A percentile compares a stretch with the other conserved stretches of the same genome.
Conservation (phyloP, 441 rosid genomes). For the Syzygium syzygioides region DNA sequence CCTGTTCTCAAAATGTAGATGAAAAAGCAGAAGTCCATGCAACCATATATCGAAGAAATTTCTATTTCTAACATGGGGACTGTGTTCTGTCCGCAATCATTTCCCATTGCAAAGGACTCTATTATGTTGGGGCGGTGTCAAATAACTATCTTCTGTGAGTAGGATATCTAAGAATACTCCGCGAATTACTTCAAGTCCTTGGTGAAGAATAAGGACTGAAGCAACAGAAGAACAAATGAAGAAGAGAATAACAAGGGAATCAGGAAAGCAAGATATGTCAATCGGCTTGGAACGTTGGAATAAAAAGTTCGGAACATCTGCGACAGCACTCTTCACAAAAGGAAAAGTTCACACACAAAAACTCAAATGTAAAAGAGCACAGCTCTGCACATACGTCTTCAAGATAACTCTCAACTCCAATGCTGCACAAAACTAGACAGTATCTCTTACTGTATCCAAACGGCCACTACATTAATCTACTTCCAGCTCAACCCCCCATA, state of each 20-base stretch:
- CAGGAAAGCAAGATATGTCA: not conserved
- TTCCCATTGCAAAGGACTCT: not conserved
- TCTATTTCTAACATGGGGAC: not conserved
- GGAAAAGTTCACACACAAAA: not conserved
- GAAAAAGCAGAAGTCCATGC: not conserved
- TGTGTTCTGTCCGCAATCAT: not conserved
- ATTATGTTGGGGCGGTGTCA: not conserved
- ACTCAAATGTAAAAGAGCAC: not conserved
- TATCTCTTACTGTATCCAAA: not conserved
- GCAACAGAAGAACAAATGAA: not conserved
- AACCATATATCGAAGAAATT: not conserved
- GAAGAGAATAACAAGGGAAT: not conserved
- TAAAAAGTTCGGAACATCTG: not conserved
- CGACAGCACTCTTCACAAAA: not conserved
- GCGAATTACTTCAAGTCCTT: not conserved
- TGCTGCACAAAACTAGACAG: not conserved
- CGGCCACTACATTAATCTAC: not conserved
- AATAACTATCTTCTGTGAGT: not conserved
- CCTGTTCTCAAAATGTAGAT: not conserved
- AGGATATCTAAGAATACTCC: not conserved
- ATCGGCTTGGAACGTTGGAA: not conserved
- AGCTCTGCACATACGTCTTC: not conserved
- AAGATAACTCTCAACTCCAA: not conserved
- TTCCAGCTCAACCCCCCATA: not conserved
- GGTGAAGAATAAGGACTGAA: not conserved